A percentile compares a stretch with the other conserved stretches of the same genome.
Evolutionary conservation across 108 stramenopile genomes (phyloP).

Genomic region (Hondaea fermentalgiana): DNA sequence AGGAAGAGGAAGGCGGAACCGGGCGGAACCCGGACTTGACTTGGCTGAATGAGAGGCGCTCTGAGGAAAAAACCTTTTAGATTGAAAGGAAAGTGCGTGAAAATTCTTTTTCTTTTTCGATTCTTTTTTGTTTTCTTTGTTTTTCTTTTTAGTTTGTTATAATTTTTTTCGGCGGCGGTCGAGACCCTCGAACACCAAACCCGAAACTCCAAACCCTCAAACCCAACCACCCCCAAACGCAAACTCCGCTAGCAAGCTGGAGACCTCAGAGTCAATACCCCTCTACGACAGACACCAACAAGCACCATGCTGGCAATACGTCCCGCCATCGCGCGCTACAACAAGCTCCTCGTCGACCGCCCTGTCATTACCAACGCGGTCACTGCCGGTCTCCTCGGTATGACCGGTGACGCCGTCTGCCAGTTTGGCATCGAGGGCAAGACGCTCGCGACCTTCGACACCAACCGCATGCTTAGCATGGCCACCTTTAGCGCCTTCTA

Average conservation of each 20-base stretch:
- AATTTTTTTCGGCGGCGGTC: no score
- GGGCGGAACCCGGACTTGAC: no score
- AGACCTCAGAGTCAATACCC: background rate
- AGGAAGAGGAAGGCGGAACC: no score
- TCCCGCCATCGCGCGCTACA: background rate
- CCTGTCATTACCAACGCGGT: background rate
- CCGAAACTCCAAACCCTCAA: background rate
- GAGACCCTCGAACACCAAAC: background rate
- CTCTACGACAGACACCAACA: background rate
- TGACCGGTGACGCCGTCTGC: background rate
- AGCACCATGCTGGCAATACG: background rate
- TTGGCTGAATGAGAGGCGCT: no score
- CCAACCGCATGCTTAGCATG: background rate
- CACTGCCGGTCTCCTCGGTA: background rate
- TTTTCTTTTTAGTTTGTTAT: no score
- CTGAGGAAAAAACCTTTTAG: no score
- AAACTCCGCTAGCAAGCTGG: background rate
- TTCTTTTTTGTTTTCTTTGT: no score
- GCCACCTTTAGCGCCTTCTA: slow-evolving; percentile 14
- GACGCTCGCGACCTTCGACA: background rate
- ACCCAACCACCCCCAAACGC: no score
- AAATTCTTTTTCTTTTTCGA: no score
- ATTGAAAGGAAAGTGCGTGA: no score
- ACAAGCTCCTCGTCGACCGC: background rate
- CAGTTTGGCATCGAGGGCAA: slow-evolving; percentile 8